Evolutionary conservation across 225 moss, liverwort and hornwort genomes (phyloP).

Genomic region (Polytrichum commune): DNA sequence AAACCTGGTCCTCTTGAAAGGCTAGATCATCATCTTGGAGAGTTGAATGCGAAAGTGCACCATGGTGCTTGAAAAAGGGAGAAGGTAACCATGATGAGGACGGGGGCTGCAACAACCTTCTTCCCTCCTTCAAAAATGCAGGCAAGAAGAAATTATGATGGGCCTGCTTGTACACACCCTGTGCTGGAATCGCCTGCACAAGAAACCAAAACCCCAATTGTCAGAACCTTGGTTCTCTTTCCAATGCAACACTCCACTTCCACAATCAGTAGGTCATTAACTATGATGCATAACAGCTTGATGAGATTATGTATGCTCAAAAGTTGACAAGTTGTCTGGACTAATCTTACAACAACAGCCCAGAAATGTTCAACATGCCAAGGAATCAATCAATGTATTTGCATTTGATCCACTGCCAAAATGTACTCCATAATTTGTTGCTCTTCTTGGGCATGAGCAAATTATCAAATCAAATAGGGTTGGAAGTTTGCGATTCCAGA

Average conservation of each 20-base stretch:
- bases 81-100: conserved; percentile 7
- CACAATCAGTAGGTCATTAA: neutral
- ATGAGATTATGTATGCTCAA: neutral
- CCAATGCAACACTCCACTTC: too few species aligned
- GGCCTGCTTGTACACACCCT: conserved; percentile 14
- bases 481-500: neutral
- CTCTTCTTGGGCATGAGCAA: too few species aligned
- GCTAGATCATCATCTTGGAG: conserved; percentile 22
- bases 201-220: too few species aligned
- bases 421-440: too few species aligned
- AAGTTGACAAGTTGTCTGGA: too few species aligned
- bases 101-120: conserved; percentile 15
- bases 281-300: neutral
- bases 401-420: too few species aligned
- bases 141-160: conserved; percentile 15
- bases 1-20: conserved; percentile 16
- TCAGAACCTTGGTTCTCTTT: too few species aligned
- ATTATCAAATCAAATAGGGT: too few species aligned
- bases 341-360: too few species aligned
- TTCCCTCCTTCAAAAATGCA: conserved; percentile 22
- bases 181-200: conserved; percentile 12
- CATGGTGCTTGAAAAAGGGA: conserved; percentile 20
- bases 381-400: too few species aligned
- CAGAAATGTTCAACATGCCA: too few species aligned
- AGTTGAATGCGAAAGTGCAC: conserved; percentile 20